phyloP scores from a whole-genome alignment of 495 filamentous ascomycete species.

The Jackrogersella multiformis region DNA sequence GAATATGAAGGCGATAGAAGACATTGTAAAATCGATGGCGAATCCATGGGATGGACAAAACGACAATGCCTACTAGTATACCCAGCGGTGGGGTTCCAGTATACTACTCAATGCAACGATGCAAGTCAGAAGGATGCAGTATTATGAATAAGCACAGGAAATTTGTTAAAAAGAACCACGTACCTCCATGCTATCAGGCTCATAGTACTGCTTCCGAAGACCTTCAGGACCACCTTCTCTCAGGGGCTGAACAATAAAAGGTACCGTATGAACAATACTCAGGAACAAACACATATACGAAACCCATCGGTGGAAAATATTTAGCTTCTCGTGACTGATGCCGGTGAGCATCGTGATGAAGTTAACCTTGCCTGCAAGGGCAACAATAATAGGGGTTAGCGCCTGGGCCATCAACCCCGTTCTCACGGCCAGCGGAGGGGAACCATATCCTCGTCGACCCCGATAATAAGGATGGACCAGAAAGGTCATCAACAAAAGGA shows the following conservation, averaged over 20 bases:
- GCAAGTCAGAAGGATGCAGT: not conserved
- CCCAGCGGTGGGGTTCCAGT: conserved; percentile 49
- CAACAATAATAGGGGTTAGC: conserved; percentile 61
- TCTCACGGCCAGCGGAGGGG: conserved; percentile 61
- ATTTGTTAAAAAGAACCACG: not conserved
- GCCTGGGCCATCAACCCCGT: conserved; percentile 62
- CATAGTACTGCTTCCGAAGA: conserved; percentile 43
- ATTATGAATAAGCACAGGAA: not conserved
- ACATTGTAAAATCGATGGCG: conserved; percentile 66
- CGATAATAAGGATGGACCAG: conserved; percentile 50
- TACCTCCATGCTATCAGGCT: conserved; percentile 40
- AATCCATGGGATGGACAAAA: conserved; percentile 48
- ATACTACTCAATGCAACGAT: conserved; percentile 31
- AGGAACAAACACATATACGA: conserved; percentile 62
- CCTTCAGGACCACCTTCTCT: conserved; percentile 40
- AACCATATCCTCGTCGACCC: conserved; percentile 45
- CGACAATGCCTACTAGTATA: conserved; percentile 46
- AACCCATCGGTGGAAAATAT: conserved; percentile 63
- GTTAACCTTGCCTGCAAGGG: conserved; percentile 50
- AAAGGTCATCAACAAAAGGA: conserved; percentile 47
- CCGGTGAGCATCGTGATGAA: conserved; percentile 63
- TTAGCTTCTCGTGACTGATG: conserved; percentile 64
- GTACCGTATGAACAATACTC: conserved; percentile 62
- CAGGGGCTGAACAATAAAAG: conserved; percentile 56
- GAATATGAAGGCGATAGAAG: conserved; percentile 73